Evolutionary conservation across 2,329 filamentous ascomycete species (phyloP).

Genomic region (Ceratocystis huliohia): DNA sequence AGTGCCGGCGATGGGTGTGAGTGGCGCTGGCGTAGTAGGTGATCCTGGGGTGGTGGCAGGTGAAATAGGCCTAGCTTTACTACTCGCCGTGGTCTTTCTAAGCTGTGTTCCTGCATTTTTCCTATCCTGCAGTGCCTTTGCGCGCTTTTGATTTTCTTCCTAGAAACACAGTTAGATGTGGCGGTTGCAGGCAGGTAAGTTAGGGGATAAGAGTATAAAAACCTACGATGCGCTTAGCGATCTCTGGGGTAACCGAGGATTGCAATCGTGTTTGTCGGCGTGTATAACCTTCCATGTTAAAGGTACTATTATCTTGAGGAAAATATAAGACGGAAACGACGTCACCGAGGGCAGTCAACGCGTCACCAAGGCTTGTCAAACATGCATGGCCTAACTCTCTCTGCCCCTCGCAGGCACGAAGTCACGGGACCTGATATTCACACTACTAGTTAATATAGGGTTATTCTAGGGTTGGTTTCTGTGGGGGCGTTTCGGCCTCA

Average conservation of each 20-base stretch:
- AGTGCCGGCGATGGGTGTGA: conserved; percentile 1
- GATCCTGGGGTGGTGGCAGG: background rate
- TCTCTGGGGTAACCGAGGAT: conserved; percentile 36
- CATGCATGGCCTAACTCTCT: background rate
- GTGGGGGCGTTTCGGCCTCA: background rate
- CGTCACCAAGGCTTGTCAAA: background rate
- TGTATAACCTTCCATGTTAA: conserved; percentile 10
- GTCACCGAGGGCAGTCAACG: background rate
- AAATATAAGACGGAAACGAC: background rate
- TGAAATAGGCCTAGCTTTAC: background rate
- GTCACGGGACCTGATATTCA: conserved; percentile 4
- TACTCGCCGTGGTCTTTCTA: background rate
- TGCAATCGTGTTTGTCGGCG: conserved; percentile 7
- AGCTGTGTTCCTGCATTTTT: conserved; percentile 39
- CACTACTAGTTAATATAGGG: background rate
- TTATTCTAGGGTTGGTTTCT: background rate
- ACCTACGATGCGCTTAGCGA: conserved; percentile 43
- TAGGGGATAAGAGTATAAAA: conserved; percentile 6
- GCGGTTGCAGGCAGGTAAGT: conserved; percentile 20
- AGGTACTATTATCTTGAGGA: background rate
- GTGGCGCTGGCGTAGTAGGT: background rate
- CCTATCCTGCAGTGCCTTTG: conserved; percentile 72
- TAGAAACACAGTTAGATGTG: conserved; percentile 27
- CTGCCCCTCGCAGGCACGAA: conserved; percentile 4
- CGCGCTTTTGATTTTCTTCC: conserved; percentile 79